A percentile compares a stretch with the other conserved stretches of the same genome.
Conservation (phyloP, 2,329 filamentous ascomycete species). For the Diaporthe citrichinensis region DNA sequence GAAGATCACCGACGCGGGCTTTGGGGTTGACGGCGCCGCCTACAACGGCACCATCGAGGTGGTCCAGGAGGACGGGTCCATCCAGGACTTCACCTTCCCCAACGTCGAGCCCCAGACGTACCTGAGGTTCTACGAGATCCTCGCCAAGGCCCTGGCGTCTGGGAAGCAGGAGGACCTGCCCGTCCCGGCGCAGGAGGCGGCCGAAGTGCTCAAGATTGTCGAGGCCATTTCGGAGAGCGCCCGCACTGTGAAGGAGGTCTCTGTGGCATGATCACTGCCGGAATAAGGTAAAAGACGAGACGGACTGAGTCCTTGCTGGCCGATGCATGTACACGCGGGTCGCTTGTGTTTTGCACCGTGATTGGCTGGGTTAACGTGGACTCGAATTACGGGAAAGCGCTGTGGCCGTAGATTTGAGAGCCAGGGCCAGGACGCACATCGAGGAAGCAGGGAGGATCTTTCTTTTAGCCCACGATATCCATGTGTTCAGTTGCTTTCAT, state of each 20-base stretch:
- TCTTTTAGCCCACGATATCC: not conserved
- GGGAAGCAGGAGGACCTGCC: conserved; percentile 66
- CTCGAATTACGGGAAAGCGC: not conserved
- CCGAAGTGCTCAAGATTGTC: conserved; percentile 67
- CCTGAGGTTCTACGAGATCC: conserved; percentile 73
- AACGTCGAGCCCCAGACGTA: conserved; percentile 78
- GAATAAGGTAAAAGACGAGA: too few relatives aligned
- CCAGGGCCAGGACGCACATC: not conserved
- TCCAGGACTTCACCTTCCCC: conserved; percentile 64
- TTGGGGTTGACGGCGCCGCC: conserved; percentile 74
- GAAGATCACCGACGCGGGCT: conserved; percentile 68
- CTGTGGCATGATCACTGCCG: conserved; percentile 16
- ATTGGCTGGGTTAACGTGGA: not conserved
- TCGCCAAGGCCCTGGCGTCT: conserved; percentile 62
- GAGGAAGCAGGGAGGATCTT: not conserved
- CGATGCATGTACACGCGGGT: not conserved
- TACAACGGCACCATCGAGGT: conserved; percentile 72
- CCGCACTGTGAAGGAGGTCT: conserved; percentile 61
- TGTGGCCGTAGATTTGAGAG: not conserved
- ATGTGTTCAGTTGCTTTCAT: not conserved
- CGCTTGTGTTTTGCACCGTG: too few relatives aligned
- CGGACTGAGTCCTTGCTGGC: not conserved
- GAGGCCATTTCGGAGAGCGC: conserved; percentile 67
- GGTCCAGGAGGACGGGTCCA: conserved; percentile 64
- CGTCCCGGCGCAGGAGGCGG: conserved; percentile 66